Conservation (phyloP, 2,329 filamentous ascomycete species). For the Dendrostoma leiphaemia region DNA sequence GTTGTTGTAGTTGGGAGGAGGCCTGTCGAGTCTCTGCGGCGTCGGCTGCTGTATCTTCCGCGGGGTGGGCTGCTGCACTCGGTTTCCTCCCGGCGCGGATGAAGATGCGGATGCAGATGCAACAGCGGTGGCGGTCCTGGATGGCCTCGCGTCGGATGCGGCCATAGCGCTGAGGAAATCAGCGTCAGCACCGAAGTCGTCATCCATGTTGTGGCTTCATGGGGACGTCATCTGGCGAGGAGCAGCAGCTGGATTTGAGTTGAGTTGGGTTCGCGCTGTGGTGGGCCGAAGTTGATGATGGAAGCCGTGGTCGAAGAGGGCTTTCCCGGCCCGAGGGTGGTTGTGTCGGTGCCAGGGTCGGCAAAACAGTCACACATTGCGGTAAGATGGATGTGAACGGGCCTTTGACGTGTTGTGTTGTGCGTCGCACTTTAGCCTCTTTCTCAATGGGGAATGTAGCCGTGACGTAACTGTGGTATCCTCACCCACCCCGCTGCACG, state of each 20-base stretch:
- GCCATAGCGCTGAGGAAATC: constrained; percentile 56
- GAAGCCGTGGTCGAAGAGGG: background rate
- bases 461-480: no score
- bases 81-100: constrained; percentile 20
- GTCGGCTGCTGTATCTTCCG: constrained; percentile 46
- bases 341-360: no score
- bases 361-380: no score
- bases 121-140: constrained; percentile 43
- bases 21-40: constrained; percentile 55
- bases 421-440: no score
- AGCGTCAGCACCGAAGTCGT: constrained; percentile 57
- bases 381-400: no score
- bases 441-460: no score
- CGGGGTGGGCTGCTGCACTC: constrained; percentile 39
- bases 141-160: constrained; percentile 42
- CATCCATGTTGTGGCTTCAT: constrained; percentile 36
- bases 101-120: constrained; percentile 36
- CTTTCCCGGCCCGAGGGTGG: no score
- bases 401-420: no score
- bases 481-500: no score
- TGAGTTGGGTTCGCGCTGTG: background rate
- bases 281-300: no score
- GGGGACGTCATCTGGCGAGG: background rate
- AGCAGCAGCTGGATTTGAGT: background rate
- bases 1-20: constrained; percentile 37